These are phyloP conservation scores for Zygosaccharomyces sapae DNA, from an alignment of 1,139 yeast species.

Conservation along the genomic window DNA sequence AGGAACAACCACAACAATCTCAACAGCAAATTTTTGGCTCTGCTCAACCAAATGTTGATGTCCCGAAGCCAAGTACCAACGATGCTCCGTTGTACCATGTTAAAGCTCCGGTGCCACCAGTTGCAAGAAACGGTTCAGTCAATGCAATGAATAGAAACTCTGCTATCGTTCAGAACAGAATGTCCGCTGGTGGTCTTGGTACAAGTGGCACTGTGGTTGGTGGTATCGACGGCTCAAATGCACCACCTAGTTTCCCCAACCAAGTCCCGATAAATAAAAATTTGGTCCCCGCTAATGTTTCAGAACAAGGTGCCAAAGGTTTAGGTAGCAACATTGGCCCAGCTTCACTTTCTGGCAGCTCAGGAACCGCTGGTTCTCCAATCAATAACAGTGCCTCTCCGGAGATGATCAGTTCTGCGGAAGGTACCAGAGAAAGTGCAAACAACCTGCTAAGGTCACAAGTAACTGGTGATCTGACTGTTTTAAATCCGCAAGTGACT, in stretches of 20 bases:
- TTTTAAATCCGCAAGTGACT: conserved; percentile 39
- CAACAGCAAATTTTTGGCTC: background rate
- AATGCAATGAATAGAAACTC: background rate
- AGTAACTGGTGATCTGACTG: conserved; percentile 32
- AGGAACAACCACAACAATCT: background rate
- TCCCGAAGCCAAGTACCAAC: background rate
- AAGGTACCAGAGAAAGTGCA: conserved; percentile 22
- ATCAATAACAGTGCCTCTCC: background rate
- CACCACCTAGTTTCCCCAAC: background rate
- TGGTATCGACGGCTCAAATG: background rate
- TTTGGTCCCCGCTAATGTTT: background rate
- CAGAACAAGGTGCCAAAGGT: background rate
- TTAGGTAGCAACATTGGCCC: background rate
- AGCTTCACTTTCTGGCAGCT: background rate
- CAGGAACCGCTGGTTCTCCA: conserved; percentile 1
- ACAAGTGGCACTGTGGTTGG: background rate
- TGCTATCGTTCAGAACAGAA: background rate
- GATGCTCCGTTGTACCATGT: conserved; percentile 20
- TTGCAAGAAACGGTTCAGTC: conserved; percentile 50
- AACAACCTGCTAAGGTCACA: conserved; percentile 14
- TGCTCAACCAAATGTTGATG: background rate
- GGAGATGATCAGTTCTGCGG: conserved; percentile 6
- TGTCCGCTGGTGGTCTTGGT: background rate
- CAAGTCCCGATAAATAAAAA: background rate
- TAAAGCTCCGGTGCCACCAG: conserved; percentile 39